These are phyloP conservation scores for Crepidotus variabilis DNA, from an alignment of 768 basidiomycete genomes.

Conservation along the genomic window DNA sequence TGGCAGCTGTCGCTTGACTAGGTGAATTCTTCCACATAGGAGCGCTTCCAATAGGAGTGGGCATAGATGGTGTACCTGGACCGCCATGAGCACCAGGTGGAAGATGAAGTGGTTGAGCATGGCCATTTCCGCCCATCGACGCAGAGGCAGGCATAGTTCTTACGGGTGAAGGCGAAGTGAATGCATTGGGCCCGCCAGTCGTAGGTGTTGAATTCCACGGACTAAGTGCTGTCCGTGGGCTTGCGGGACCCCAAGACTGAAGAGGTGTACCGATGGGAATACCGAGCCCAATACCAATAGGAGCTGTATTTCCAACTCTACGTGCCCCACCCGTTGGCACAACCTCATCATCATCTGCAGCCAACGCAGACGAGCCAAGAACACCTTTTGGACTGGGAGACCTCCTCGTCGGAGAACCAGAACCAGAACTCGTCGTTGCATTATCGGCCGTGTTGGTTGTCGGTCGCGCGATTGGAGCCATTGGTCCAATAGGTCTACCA, in stretches of 20 bases:
- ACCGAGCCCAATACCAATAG: slow-evolving; percentile 15
- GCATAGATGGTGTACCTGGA: slow-evolving; percentile 10
- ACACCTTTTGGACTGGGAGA: slow-evolving; percentile 60
- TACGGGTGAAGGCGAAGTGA: slow-evolving; percentile 22
- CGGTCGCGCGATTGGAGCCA: slow-evolving; percentile 68
- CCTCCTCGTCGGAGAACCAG: slow-evolving; percentile 50
- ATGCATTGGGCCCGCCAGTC: slow-evolving; percentile 17
- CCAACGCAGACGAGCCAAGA: slow-evolving; percentile 74
- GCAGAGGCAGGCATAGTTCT: slow-evolving; percentile 9
- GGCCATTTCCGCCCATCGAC: slow-evolving; percentile 1
- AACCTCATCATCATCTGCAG: slow-evolving; percentile 79
- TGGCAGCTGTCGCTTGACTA: slow-evolving; percentile 21
- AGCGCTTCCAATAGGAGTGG: slow-evolving; percentile 21
- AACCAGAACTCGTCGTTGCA: slow-evolving; percentile 57
- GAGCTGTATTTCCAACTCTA: slow-evolving; percentile 31
- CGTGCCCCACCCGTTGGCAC: slow-evolving; percentile 45
- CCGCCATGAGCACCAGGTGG: background rate
- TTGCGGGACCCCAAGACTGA: slow-evolving; percentile 47
- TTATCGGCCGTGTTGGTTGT: slow-evolving; percentile 26
- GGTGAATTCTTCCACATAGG: slow-evolving; percentile 35
- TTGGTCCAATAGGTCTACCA: slow-evolving; percentile 43
- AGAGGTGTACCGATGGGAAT: slow-evolving; percentile 32
- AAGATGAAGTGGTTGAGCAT: background rate
- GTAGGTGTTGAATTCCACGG: slow-evolving; percentile 45
- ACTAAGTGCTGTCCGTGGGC: slow-evolving; percentile 41